phyloP scores from a whole-genome alignment of 306 rosid species.

The Parietaria judaica region DNA sequence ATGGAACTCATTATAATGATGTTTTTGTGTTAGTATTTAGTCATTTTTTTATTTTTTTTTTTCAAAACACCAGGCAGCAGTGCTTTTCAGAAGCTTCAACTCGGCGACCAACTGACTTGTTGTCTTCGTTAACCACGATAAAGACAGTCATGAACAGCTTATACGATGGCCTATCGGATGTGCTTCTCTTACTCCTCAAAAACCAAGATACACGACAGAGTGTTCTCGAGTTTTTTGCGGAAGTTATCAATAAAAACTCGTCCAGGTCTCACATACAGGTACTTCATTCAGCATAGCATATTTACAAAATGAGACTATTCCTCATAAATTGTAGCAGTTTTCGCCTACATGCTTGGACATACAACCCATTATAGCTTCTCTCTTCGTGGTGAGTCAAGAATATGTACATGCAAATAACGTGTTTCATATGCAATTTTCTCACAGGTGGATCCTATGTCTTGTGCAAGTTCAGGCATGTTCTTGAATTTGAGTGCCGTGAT shows the following conservation, averaged over 20 bases:
- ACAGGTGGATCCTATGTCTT: constrained; percentile 83
- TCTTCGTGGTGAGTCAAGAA: not conserved
- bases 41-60: not conserved
- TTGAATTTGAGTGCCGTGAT: constrained; percentile 93
- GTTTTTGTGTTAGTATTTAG: not conserved
- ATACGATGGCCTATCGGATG: constrained; percentile 72
- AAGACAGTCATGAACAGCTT: constrained; percentile 73
- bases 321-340: too few relatives aligned
- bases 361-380: too few relatives aligned
- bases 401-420: constrained; percentile 10
- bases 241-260: constrained; percentile 86
- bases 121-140: constrained; percentile 75
- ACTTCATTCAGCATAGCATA: not conserved
- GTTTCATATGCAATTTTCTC: not conserved
- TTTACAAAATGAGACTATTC: too few relatives aligned
- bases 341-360: too few relatives aligned
- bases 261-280: constrained; percentile 92
- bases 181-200: constrained; percentile 69
- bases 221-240: constrained; percentile 85
- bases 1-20: not conserved
- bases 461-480: constrained; percentile 99
- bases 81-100: constrained; percentile 90
- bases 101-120: constrained; percentile 69
- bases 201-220: constrained; percentile 77
- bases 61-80: constrained; percentile 58